phyloP scores from a whole-genome alignment of 371 early-diverging fungal genomes.

The Rhizopus microsporus region DNA sequence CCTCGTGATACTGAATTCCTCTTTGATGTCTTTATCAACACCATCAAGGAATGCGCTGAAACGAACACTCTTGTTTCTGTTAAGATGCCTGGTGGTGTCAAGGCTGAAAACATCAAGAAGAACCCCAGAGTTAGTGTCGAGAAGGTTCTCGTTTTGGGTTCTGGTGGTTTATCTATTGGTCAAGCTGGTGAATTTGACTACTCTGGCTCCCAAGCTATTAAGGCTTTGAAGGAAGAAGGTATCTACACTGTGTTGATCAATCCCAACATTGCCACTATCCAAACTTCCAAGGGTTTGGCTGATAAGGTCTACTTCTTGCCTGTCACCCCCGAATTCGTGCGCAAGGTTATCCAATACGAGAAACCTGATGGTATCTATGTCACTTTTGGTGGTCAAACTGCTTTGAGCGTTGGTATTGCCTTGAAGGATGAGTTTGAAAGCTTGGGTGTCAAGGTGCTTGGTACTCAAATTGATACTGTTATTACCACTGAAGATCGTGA shows the following conservation, averaged over 20 bases:
- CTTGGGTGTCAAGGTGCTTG: constrained; percentile 90
- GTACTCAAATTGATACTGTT: constrained; percentile 89
- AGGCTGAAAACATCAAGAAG: constrained; percentile 54
- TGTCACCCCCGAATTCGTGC: constrained; percentile 90
- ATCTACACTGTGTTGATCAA: constrained; percentile 93
- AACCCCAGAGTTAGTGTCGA: constrained; percentile 57
- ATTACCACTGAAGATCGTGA: constrained; percentile 95
- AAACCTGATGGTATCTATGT: constrained; percentile 94
- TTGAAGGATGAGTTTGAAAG: constrained; percentile 81
- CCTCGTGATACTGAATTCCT: constrained; percentile 96
- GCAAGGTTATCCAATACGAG: constrained; percentile 90
- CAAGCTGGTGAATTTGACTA: constrained; percentile 99
- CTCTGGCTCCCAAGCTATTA: constrained; percentile 95
- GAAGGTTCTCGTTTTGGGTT: constrained; percentile 95
- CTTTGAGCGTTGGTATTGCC: constrained; percentile 90
- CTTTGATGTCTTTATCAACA: constrained; percentile 89
- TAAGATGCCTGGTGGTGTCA: constrained; percentile 68
- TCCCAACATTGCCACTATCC: constrained; percentile 97
- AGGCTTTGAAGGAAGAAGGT: constrained; percentile 94
- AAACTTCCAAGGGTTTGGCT: constrained; percentile 91
- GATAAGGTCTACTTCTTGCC: constrained; percentile 96
- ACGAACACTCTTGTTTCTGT: constrained; percentile 75
- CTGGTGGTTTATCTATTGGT: constrained; percentile 95
- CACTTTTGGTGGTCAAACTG: constrained; percentile 97
- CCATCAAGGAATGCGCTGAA: constrained; percentile 71